A percentile compares a stretch with the other conserved stretches of the same genome.
These are phyloP conservation scores for Gardenia jasminoides DNA, from an alignment of 257 asterid genomes.

Conservation along the genomic window DNA sequence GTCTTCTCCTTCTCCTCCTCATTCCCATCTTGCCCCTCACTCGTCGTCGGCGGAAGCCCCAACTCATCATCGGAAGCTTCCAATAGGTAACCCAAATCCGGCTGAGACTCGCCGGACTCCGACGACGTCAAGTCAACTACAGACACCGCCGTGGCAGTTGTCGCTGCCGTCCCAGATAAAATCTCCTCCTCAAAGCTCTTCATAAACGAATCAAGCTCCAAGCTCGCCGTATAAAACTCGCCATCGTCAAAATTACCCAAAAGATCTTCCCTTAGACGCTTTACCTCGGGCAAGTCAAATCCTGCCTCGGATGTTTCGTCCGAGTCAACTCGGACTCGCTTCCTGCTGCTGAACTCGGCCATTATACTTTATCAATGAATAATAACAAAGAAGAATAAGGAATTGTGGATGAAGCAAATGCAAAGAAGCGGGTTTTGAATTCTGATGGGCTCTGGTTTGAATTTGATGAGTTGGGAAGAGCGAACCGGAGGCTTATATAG, in stretches of 20 bases:
- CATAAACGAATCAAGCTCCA: slow-evolving; percentile 76
- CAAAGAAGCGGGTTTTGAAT: neutral
- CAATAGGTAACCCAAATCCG: slow-evolving; percentile 59
- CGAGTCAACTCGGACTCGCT: slow-evolving; percentile 50
- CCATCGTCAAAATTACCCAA: slow-evolving; percentile 52
- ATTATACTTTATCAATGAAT: slow-evolving; percentile 20
- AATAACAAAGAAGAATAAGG: no score
- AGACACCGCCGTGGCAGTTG: slow-evolving; percentile 14
- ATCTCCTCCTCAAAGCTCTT: slow-evolving; percentile 82
- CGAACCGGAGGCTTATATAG: slow-evolving; percentile 31
- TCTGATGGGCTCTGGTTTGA: neutral
- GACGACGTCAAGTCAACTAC: slow-evolving; percentile 40
- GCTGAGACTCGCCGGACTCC: slow-evolving; percentile 52
- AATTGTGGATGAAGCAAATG: neutral
- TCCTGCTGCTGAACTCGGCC: slow-evolving; percentile 41
- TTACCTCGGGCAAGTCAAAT: slow-evolving; percentile 61
- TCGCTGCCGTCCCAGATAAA: slow-evolving; percentile 25
- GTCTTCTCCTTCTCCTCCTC: slow-evolving; percentile 4
- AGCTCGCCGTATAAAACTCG: slow-evolving; percentile 40
- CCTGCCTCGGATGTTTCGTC: slow-evolving; percentile 35
- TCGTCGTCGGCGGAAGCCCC: slow-evolving; percentile 63
- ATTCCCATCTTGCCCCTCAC: slow-evolving; percentile 18
- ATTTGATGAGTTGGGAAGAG: slow-evolving; percentile 16
- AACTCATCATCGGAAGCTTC: slow-evolving; percentile 84
- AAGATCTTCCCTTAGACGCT: slow-evolving; percentile 60